phyloP scores from a whole-genome alignment of 1,139 yeast species.

The Blastobotrys ciferrii region DNA sequence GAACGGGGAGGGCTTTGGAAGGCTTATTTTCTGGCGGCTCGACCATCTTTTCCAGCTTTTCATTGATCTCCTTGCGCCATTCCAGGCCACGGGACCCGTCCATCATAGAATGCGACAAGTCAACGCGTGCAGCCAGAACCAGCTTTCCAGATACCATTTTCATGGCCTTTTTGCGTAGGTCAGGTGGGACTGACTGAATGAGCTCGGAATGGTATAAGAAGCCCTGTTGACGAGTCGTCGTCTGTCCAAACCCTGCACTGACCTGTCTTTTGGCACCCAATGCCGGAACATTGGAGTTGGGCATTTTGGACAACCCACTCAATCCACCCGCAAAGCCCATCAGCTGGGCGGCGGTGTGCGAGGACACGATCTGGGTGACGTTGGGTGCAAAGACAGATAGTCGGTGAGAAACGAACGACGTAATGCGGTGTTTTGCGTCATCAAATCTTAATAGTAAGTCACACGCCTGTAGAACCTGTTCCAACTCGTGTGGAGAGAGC shows the following conservation, averaged over 20 bases:
- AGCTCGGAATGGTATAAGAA: conserved; percentile 40
- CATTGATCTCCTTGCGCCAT: conserved; percentile 58
- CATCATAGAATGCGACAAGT: conserved; percentile 45
- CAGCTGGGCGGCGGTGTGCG: conserved; percentile 71
- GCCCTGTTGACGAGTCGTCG: conserved; percentile 60
- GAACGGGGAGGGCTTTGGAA: conserved; percentile 78
- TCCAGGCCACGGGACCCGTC: conserved; percentile 58
- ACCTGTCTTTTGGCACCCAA: conserved; percentile 65
- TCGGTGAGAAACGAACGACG: conserved; percentile 55
- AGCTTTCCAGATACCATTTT: conserved; percentile 79
- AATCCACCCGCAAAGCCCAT: conserved; percentile 72
- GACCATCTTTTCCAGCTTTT: conserved; percentile 65
- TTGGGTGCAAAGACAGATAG: conserved; percentile 75
- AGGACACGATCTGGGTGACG: conserved; percentile 66
- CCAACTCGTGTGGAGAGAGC: conserved; percentile 42
- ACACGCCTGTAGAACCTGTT: conserved; percentile 47
- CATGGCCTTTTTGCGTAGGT: conserved; percentile 65
- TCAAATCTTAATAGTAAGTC: conserved; percentile 48
- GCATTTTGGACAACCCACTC: conserved; percentile 63
- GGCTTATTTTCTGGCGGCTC: conserved; percentile 73
- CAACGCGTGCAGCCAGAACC: conserved; percentile 81
- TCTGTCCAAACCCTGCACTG: conserved; percentile 43
- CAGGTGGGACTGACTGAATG: conserved; percentile 50
- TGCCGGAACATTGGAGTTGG: conserved; percentile 81
- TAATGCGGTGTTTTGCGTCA: conserved; percentile 45